These are phyloP conservation scores for Geotrichum ghanense DNA, from an alignment of 805 yeast species.

Conservation along the genomic window DNA sequence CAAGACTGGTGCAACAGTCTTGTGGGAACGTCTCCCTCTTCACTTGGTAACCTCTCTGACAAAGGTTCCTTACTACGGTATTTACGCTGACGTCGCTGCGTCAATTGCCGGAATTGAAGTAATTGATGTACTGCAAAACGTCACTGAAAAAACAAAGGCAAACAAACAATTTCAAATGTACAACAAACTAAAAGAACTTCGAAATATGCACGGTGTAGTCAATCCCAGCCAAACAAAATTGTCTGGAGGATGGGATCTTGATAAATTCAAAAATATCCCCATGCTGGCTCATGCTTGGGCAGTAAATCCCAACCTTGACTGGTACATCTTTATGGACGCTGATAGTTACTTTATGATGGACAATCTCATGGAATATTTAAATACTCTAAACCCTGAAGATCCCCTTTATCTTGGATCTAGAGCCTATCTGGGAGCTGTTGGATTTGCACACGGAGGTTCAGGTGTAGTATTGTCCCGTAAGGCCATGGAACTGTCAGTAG, in stretches of 20 bases:
- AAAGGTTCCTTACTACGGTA: conserved; percentile 21
- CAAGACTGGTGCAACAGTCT: conserved; percentile 27
- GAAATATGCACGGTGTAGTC: background rate
- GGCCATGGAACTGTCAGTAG: conserved; percentile 21
- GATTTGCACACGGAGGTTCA: conserved; percentile 31
- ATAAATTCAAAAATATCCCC: conserved; percentile 28
- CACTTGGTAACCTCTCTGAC: conserved; percentile 26
- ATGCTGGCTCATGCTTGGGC: conserved; percentile 26
- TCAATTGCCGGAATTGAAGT: conserved; percentile 24
- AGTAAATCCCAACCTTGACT: conserved; percentile 18
- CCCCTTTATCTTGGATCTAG: conserved; percentile 23
- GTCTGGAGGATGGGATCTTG: conserved; percentile 21
- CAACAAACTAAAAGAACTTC: conserved; percentile 11
- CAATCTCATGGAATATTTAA: conserved; percentile 18
- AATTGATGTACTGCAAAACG: conserved; percentile 21
- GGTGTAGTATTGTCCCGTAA: conserved; percentile 26
- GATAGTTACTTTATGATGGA: conserved; percentile 23
- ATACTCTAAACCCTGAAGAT: conserved; percentile 19
- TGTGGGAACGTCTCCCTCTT: conserved; percentile 26
- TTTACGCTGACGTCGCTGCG: conserved; percentile 27
- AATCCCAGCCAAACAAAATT: background rate
- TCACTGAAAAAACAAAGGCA: conserved; percentile 13
- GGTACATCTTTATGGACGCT: conserved; percentile 29
- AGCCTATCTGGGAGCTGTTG: conserved; percentile 12
- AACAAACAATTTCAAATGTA: conserved; percentile 17